These are phyloP conservation scores for Alternaria arbusti DNA, from an alignment of 2,329 filamentous ascomycete species.

Conservation along the genomic window DNA sequence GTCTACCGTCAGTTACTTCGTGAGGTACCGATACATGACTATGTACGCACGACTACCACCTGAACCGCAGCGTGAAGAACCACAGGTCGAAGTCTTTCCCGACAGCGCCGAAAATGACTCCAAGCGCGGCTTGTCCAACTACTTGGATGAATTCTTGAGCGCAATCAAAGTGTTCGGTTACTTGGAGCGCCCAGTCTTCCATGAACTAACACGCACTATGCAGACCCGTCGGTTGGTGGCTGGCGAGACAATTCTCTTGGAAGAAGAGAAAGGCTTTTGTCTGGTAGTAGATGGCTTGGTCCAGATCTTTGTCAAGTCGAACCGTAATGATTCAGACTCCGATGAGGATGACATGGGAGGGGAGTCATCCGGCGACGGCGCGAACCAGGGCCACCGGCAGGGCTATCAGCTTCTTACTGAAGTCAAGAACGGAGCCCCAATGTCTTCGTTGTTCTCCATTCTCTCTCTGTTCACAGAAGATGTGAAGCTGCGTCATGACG, in stretches of 20 bases:
- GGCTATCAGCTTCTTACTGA: conserved; percentile 95
- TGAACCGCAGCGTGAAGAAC: conserved; percentile 94
- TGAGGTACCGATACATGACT: conserved; percentile 93
- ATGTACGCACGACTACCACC: conserved; percentile 95
- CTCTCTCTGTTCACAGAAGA: conserved; percentile 97
- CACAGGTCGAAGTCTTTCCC: conserved; percentile 92
- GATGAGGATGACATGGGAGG: conserved; percentile 56
- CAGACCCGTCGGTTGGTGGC: conserved; percentile 96
- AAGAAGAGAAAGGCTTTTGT: conserved; percentile 98
- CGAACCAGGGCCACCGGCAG: conserved; percentile 68
- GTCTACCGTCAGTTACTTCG: conserved; percentile 90
- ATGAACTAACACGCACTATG: conserved; percentile 97
- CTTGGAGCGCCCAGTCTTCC: conserved; percentile 93
- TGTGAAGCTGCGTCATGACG: conserved; percentile 75
- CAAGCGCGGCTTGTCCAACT: conserved; percentile 92
- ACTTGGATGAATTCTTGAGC: conserved; percentile 95
- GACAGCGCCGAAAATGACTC: conserved; percentile 88
- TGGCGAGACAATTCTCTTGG: conserved; percentile 90
- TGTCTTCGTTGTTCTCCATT: conserved; percentile 98
- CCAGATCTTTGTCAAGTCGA: conserved; percentile 97
- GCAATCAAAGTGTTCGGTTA: conserved; percentile 99
- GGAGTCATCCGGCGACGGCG: conserved; percentile 61
- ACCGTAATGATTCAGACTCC: conserved; percentile 55
- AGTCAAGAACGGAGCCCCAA: conserved; percentile 95
- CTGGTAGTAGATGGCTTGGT: conserved; percentile 95